Conservation (phyloP, 2,329 filamentous ascomycete species). For the Periconia sp. region DNA sequence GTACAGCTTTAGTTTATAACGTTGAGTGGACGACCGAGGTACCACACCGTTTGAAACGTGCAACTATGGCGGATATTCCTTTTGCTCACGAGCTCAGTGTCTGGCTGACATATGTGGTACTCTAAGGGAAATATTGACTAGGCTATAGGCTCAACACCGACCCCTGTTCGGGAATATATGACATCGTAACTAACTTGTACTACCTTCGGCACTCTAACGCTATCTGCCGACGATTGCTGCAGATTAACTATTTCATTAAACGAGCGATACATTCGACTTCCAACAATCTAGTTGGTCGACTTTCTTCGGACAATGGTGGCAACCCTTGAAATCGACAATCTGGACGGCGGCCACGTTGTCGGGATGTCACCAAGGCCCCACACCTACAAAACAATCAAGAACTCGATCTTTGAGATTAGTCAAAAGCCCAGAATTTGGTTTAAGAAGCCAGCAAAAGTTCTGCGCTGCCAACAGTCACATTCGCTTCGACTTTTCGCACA, state of each 20-base stretch:
- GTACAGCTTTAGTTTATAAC: no score
- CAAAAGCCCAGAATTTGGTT: slow-evolving; percentile 4
- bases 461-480: slow-evolving; percentile 6
- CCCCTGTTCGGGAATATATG: slow-evolving; percentile 4
- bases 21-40: no score
- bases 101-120: no score
- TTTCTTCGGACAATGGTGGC: slow-evolving; percentile 6
- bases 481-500: slow-evolving; percentile 8
- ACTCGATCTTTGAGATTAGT: slow-evolving; percentile 1
- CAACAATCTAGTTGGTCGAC: slow-evolving; percentile 11
- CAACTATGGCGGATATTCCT: no score
- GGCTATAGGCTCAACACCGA: neutral
- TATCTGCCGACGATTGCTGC: slow-evolving; percentile 22
- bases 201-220: slow-evolving; percentile 24
- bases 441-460: slow-evolving; percentile 12
- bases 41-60: no score
- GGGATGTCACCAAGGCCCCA: slow-evolving; percentile 10
- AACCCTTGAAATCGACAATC: slow-evolving; percentile 13
- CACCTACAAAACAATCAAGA: slow-evolving; percentile 6
- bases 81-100: no score
- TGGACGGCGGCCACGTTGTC: slow-evolving; percentile 8
- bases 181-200: slow-evolving; percentile 8
- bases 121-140: neutral
- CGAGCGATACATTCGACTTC: slow-evolving; percentile 6
- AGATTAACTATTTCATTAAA: slow-evolving; percentile 25